These are phyloP conservation scores for Phytophthora melonis DNA, from an alignment of 352 stramenopile species.

Conservation along the genomic window DNA sequence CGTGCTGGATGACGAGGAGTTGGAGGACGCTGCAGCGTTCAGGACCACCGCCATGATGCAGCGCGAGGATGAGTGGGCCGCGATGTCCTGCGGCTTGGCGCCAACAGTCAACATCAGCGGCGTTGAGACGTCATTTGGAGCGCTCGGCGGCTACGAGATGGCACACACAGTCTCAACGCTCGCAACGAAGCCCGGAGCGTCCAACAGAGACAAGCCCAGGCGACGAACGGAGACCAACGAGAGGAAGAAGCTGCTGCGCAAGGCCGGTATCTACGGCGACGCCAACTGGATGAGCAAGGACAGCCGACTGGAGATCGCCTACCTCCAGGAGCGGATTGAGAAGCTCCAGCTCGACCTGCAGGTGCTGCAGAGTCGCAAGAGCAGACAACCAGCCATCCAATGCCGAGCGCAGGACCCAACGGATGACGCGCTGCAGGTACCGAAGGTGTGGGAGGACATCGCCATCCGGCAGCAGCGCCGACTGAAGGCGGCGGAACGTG, in stretches of 20 bases:
- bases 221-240: slow-evolving; percentile 32
- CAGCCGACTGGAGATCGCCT: slow-evolving; percentile 67
- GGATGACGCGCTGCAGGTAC: slow-evolving; percentile 15
- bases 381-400: slow-evolving; percentile 17
- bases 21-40: slow-evolving; percentile 27
- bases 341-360: slow-evolving; percentile 44
- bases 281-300: slow-evolving; percentile 43
- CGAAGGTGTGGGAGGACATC: slow-evolving; percentile 44
- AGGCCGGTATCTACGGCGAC: slow-evolving; percentile 44
- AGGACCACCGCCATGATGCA: slow-evolving; percentile 16
- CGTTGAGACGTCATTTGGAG: slow-evolving; percentile 26
- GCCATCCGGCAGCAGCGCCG: slow-evolving; percentile 43
- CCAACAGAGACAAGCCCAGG: slow-evolving; percentile 23
- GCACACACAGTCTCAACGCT: slow-evolving; percentile 5
- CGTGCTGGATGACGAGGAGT: slow-evolving; percentile 30
- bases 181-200: not conserved
- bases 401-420: not conserved
- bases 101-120: slow-evolving; percentile 13
- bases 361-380: slow-evolving; percentile 42
- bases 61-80: slow-evolving; percentile 24
- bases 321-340: slow-evolving; percentile 74
- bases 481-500: slow-evolving; percentile 43
- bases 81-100: slow-evolving; percentile 11
- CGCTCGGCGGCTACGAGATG: slow-evolving; percentile 10
- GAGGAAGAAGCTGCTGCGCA: slow-evolving; percentile 52